These are phyloP conservation scores for Apiospora aurea DNA, from an alignment of 2,329 filamentous ascomycete genomes.

Conservation along the genomic window DNA sequence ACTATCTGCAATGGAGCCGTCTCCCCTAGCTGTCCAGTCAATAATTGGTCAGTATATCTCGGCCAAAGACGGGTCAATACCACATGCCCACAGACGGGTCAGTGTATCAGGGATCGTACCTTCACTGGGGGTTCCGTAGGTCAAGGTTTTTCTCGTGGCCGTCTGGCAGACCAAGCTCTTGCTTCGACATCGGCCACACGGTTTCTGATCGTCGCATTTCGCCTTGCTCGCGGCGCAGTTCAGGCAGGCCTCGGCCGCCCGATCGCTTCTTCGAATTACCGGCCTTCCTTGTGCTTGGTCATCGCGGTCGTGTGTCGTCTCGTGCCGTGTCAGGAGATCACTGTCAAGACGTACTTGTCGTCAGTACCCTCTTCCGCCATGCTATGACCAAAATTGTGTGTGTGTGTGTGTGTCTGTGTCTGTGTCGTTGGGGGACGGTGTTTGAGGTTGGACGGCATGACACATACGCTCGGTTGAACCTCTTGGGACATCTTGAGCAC, in stretches of 20 bases:
- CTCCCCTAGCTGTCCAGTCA: background rate
- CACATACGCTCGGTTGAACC: conserved; percentile 41
- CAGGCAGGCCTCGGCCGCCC: conserved; percentile 38
- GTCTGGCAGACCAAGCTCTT: conserved; percentile 38
- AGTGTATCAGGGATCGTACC: conserved; percentile 24
- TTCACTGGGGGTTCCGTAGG: conserved; percentile 32
- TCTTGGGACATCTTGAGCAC: conserved; percentile 39
- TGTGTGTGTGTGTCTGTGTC: conserved; percentile 12
- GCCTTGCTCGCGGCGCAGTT: conserved; percentile 40
- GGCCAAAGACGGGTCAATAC: background rate
- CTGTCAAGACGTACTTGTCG: conserved; percentile 27
- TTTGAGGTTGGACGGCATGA: too few species aligned
- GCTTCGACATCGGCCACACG: conserved; percentile 36
- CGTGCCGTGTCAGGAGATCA: conserved; percentile 40
- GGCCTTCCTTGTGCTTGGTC: conserved; percentile 35
- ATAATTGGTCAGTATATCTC: background rate
- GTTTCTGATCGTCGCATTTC: conserved; percentile 41
- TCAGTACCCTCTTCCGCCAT: conserved; percentile 1
- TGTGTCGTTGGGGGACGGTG: background rate
- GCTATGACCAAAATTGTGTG: too few species aligned
- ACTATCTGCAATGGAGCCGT: conserved; percentile 7
- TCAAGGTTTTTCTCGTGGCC: conserved; percentile 30
- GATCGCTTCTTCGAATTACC: conserved; percentile 39
- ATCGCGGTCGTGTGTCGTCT: conserved; percentile 40
- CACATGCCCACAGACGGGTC: background rate